Evolutionary conservation across 441 rosid genomes (phyloP).

Genomic region (Pelargonium australe): DNA sequence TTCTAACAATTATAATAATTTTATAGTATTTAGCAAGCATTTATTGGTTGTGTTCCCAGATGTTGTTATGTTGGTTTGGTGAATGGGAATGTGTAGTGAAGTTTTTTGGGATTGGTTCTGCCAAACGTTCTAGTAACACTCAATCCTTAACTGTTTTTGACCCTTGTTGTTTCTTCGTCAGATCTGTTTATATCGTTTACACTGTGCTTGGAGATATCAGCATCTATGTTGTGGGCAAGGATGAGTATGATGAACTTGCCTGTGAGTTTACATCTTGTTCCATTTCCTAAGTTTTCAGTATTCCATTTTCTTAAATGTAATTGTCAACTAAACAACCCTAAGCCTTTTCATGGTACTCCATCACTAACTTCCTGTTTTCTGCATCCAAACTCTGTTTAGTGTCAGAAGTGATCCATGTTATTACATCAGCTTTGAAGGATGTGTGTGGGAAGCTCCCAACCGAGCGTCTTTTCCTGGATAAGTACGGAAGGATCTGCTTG

Average conservation of each 20-base stretch:
- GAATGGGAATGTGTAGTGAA: not conserved
- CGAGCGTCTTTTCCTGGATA: slow-evolving; percentile 82
- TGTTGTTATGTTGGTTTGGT: not conserved
- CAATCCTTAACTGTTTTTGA: not conserved
- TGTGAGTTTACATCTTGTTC: slow-evolving; percentile 38
- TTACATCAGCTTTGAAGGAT: slow-evolving; percentile 79
- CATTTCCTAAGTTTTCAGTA: not conserved
- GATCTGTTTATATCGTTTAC: slow-evolving; percentile 90
- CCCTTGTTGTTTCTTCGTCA: slow-evolving; percentile 22
- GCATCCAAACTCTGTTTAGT: slow-evolving; percentile 31
- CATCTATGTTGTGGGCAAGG: slow-evolving; percentile 82
- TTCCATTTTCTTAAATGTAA: too few relatives aligned
- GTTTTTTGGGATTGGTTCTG: not conserved
- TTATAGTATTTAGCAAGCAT: too few relatives aligned
- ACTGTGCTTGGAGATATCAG: slow-evolving; percentile 89
- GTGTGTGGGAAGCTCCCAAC: slow-evolving; percentile 90
- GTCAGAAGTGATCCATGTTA: slow-evolving; percentile 79
- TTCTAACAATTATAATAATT: too few relatives aligned
- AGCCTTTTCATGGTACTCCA: too few relatives aligned
- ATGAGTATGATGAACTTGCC: slow-evolving; percentile 96
- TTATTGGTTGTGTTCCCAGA: too few relatives aligned
- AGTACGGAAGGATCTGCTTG: slow-evolving; percentile 84
- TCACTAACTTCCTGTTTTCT: slow-evolving; percentile 8
- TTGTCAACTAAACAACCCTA: too few relatives aligned
- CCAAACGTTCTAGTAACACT: not conserved